Conservation (phyloP, 495 filamentous ascomycete species). For the Clavariopsis aquatica region DNA sequence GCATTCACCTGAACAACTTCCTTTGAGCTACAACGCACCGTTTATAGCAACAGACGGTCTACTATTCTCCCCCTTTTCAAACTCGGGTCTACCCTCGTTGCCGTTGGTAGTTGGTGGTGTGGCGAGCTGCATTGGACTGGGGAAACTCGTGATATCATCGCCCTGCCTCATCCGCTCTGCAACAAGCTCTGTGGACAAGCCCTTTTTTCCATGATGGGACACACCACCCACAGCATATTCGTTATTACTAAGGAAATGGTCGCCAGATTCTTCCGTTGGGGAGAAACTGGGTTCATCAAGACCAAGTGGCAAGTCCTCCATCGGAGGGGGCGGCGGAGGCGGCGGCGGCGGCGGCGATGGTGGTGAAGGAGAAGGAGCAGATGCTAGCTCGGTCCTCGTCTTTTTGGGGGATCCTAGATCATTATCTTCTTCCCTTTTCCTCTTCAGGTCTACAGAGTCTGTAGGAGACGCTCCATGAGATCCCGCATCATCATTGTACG, state of each 20-base stretch:
- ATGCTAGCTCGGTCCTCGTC: slow-evolving; percentile 41
- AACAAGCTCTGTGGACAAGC: slow-evolving; percentile 13
- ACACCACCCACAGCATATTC: background rate
- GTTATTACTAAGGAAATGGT: background rate
- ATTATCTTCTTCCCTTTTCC: slow-evolving; percentile 56
- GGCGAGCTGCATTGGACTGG: slow-evolving; percentile 41
- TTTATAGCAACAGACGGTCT: background rate
- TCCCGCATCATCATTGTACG: slow-evolving; percentile 55
- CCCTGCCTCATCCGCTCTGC: slow-evolving; percentile 29
- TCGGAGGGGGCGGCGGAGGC: slow-evolving; percentile 48
- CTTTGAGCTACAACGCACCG: slow-evolving; percentile 15
- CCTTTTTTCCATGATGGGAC: slow-evolving; percentile 1
- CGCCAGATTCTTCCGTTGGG: slow-evolving; percentile 16
- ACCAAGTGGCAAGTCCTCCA: slow-evolving; percentile 34
- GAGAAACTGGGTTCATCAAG: slow-evolving; percentile 29
- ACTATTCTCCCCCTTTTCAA: background rate
- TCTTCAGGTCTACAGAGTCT: slow-evolving; percentile 55
- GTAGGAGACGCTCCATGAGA: slow-evolving; percentile 30
- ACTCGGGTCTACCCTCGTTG: slow-evolving; percentile 16
- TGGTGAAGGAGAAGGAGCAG: too few relatives aligned
- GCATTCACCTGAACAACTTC: too few relatives aligned
- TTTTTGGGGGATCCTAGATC: slow-evolving; percentile 46
- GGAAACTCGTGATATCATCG: slow-evolving; percentile 9
- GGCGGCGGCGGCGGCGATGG: slow-evolving; percentile 47
- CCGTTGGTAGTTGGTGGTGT: slow-evolving; percentile 44